Evolutionary conservation across 2,329 filamentous ascomycete genomes (phyloP), one percentile per base, ranked within the genome.

Genomic region (Gyromitra esculenta): DNA sequence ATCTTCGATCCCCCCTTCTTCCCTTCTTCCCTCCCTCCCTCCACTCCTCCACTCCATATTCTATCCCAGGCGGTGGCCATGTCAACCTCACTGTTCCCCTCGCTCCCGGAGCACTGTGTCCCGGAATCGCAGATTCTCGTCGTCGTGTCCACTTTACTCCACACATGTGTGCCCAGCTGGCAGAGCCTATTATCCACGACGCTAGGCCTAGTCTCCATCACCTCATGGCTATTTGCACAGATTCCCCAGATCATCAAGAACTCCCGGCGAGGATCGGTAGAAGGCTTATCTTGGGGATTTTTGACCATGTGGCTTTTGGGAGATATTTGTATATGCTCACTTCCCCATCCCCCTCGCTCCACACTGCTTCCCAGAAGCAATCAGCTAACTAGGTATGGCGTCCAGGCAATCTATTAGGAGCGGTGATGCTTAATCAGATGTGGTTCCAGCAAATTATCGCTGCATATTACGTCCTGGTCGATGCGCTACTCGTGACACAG

Each of bases 181-280:
- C 86, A 91, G 70, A 89, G 89, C 25, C 85, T 91, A 75, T 78
- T 89, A 73, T 91, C 90, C 25, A 89, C 88, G 5, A 77, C 87
- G 1, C 85, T 91, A 68, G 90, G 90, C 21, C 86, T 85, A 0
- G 83, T 89, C 76, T 91, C 89, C 80, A 91, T 91, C 76, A 80
- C 90, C 65, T 88, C 89, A 56, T 91, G 90, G 90, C 85, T 91
- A 1, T 91, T 91, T 81, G 90, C 90, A 11, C 90, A 91, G 82
- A 84, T 91, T 37, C 90, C 90, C 1, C 90, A 91, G 81, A 90
- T 91, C 78, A 90, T 88, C 84, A 91, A 91, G 84, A 91, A 91
- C 81, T 88, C 89, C 81, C 85, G 85, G 67, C 82, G 90, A 21
- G 86, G 89, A 80, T 91, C 89, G 11, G 90, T 89, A 0, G 89